Base-by-base conservation (phyloP, 2,329 filamentous ascomycete genomes). In the Blastomyces emzantsi region DNA sequence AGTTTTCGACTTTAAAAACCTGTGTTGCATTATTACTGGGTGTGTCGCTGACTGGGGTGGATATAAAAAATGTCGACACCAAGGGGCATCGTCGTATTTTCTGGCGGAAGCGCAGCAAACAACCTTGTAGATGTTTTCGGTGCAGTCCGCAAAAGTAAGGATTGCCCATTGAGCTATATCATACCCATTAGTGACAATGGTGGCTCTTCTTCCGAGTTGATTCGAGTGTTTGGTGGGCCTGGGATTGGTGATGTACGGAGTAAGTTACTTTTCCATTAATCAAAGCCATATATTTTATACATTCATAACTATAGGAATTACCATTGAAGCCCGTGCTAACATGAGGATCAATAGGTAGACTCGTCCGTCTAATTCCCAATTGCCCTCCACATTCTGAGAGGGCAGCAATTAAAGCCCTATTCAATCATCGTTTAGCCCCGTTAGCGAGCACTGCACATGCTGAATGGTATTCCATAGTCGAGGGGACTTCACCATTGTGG, bases 171-270 rank as follows among this genome's bases (percentile, higher is more conserved):
- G 52, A 90, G 85, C 76, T 95, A 96, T 75, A 86, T 97, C 64
- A 96, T 97, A 61, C 93, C 93, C 45, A 96, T 97, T 73, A 94
- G 90, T 68, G 93, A 97, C 77, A 97, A 97, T 76, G 93, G 93
- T 59, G 93, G 93, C 49, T 95, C 90, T 69, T 95, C 92, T 2
- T 96, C 90, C 55, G 93, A 97, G 78, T 80, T 97, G 70, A 96
- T 97, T 68, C 85, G 94, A 45, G 92, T 97, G 45, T 94, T 97
- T 77, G 94, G 93, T 17, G 94, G 94, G 0, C 93, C 93, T 67
- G 93, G 93, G 2, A 82, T 92, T 71, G 89, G 89, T 63, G 89
- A 92, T 77, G 84, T 92, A 33, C 81, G 89, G 73, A 90, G 87
- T 89, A 78, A 68, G 83, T 77, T 49, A 41, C 17, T n/a, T 25